Evolutionary conservation across 768 basidiomycete species (phyloP).

Genomic region (Kwoniella shandongensis): DNA sequence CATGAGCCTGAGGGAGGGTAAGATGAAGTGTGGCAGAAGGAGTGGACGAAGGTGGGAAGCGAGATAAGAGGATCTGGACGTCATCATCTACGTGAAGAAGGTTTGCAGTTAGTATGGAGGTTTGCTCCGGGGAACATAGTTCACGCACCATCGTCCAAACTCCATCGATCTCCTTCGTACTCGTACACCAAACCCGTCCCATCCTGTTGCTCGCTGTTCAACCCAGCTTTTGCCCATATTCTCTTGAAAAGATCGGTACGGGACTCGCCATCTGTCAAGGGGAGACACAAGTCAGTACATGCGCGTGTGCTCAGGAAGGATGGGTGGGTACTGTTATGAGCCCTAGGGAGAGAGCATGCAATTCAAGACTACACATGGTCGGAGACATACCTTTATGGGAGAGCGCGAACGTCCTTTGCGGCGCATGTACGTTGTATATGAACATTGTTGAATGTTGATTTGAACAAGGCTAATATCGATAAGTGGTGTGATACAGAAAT

Average conservation of each 20-base stretch:
- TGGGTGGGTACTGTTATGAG: not conserved
- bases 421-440: slow-evolving; percentile 48
- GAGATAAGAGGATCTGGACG: slow-evolving; percentile 80
- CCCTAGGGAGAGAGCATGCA: not conserved
- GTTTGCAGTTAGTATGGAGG: not conserved
- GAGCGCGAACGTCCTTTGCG: slow-evolving; percentile 47
- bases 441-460: slow-evolving; percentile 15
- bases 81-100: slow-evolving; percentile 65
- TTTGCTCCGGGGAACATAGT: not conserved
- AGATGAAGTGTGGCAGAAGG: slow-evolving; percentile 52
- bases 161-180: slow-evolving; percentile 75
- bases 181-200: slow-evolving; percentile 74
- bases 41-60: slow-evolving; percentile 56
- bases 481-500: not conserved
- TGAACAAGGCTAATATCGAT: not conserved
- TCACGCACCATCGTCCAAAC: slow-evolving; percentile 77
- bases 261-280: slow-evolving; percentile 3
- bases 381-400: slow-evolving; percentile 38
- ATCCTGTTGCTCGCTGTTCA: slow-evolving; percentile 21
- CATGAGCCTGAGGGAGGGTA: slow-evolving; percentile 34
- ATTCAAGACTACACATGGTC: no score
- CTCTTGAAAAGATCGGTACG: slow-evolving; percentile 7
- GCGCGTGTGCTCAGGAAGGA: not conserved
- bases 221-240: slow-evolving; percentile 7
- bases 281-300: not conserved